Conservation (phyloP, 116 monocot species). For the Zostera marina region DNA sequence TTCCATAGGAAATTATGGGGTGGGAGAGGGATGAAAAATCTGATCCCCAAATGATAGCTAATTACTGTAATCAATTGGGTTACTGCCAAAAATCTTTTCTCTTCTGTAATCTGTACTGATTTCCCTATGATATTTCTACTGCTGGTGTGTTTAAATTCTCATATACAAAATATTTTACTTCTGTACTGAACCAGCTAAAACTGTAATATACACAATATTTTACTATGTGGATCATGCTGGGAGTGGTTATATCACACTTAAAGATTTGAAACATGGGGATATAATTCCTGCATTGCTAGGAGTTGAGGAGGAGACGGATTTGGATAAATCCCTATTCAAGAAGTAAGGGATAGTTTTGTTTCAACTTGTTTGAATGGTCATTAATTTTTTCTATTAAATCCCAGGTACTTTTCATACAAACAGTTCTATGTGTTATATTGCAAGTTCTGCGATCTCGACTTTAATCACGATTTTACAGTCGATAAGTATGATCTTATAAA, state of each 20-base stretch:
- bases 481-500: constrained; percentile 64
- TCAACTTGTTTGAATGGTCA: background rate
- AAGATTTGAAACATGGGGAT: constrained; percentile 76
- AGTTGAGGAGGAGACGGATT: constrained; percentile 63
- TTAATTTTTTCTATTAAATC: background rate
- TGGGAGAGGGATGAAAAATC: too few relatives aligned
- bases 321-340: too few relatives aligned
- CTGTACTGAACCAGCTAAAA: constrained; percentile 37
- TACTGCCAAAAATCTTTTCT: too few relatives aligned
- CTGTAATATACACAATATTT: constrained; percentile 82
- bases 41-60: too few relatives aligned
- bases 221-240: constrained; percentile 77
- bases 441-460: constrained; percentile 68
- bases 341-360: too few relatives aligned
- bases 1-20: too few relatives aligned
- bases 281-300: constrained; percentile 66
- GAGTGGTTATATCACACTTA: constrained; percentile 72
- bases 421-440: constrained; percentile 81
- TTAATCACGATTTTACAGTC: constrained; percentile 61
- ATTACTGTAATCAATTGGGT: too few relatives aligned
- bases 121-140: too few relatives aligned
- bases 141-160: too few relatives aligned
- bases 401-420: constrained; percentile 74
- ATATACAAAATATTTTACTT: too few relatives aligned
- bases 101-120: too few relatives aligned